phyloP scores from a whole-genome alignment of 2,329 filamentous ascomycete species.

The Coleophoma eucalyptorum region DNA sequence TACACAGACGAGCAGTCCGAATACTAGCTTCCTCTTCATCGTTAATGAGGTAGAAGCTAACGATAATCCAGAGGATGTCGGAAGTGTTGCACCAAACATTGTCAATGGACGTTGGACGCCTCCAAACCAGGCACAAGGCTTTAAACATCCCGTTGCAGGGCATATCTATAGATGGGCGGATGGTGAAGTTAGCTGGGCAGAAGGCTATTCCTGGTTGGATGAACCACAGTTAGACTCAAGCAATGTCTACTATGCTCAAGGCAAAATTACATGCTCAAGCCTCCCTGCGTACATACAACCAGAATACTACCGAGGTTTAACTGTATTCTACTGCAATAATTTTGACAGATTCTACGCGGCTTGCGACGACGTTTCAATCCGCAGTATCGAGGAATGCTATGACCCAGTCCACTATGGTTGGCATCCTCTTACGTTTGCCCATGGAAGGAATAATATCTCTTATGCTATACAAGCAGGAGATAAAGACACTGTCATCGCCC shows the following conservation, averaged over 20 bases:
- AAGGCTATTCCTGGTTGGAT: constrained; percentile 8
- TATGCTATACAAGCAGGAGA: constrained; percentile 3
- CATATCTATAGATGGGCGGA: constrained; percentile 19
- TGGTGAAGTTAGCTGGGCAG: constrained; percentile 9
- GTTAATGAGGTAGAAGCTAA: constrained; percentile 35
- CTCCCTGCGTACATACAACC: neutral
- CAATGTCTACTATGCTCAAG: constrained; percentile 11
- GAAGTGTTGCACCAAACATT: constrained; percentile 8
- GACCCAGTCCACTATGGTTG: constrained; percentile 6
- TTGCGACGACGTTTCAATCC: constrained; percentile 1
- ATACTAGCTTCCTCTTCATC: constrained; percentile 30
- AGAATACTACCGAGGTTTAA: constrained; percentile 5
- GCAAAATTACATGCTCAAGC: neutral
- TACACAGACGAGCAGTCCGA: neutral
- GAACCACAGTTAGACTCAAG: neutral
- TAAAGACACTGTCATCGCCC: constrained; percentile 7
- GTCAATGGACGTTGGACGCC: constrained; percentile 17
- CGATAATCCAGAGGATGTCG: constrained; percentile 15
- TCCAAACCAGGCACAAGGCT: constrained; percentile 12
- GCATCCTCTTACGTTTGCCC: constrained; percentile 11
- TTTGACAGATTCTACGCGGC: constrained; percentile 10
- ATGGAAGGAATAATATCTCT: constrained; percentile 3
- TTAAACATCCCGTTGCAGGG: constrained; percentile 10
- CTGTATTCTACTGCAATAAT: constrained; percentile 14
- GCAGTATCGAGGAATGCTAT: constrained; percentile 4